Evolutionary conservation across 805 yeast species (phyloP).

Genomic region (Cyberlindnera nakhonratchasimensis): DNA sequence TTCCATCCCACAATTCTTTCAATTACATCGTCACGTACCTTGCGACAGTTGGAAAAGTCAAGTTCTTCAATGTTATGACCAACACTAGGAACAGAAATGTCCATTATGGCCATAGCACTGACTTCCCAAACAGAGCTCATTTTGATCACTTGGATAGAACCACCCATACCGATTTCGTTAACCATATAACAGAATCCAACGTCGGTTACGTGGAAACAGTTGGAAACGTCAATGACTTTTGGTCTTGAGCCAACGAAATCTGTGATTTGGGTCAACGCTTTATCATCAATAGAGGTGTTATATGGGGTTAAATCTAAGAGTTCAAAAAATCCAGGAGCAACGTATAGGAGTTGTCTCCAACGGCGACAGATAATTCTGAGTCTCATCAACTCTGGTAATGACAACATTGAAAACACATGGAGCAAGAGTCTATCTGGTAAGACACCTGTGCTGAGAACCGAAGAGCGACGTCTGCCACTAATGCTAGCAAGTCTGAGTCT

Average conservation of each 20-base stretch:
- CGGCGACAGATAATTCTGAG: slow-evolving; percentile 54
- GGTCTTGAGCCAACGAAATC: slow-evolving; percentile 74
- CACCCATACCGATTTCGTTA: slow-evolving; percentile 66
- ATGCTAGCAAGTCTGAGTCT: slow-evolving; percentile 47
- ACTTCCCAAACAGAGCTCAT: slow-evolving; percentile 78
- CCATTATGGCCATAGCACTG: slow-evolving; percentile 80
- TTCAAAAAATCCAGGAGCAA: slow-evolving; percentile 51
- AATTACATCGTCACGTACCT: slow-evolving; percentile 67
- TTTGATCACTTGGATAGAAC: slow-evolving; percentile 48
- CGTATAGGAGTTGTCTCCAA: slow-evolving; percentile 64
- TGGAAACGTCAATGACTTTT: slow-evolving; percentile 54
- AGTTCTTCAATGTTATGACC: slow-evolving; percentile 57
- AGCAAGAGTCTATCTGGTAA: slow-evolving; percentile 59
- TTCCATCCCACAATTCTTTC: slow-evolving; percentile 64
- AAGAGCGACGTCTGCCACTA: slow-evolving; percentile 50
- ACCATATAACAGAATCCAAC: slow-evolving; percentile 70
- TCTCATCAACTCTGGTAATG: slow-evolving; percentile 59
- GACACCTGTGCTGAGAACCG: slow-evolving; percentile 53
- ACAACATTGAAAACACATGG: slow-evolving; percentile 48
- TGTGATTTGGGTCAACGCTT: slow-evolving; percentile 52
- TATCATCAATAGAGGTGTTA: slow-evolving; percentile 58
- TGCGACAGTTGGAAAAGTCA: slow-evolving; percentile 70
- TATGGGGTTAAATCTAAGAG: slow-evolving; percentile 57
- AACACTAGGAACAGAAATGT: slow-evolving; percentile 60
- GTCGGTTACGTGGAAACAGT: slow-evolving; percentile 76